Conservation (phyloP, 257 asterid genomes). For the Solanum lycopersicoides region DNA sequence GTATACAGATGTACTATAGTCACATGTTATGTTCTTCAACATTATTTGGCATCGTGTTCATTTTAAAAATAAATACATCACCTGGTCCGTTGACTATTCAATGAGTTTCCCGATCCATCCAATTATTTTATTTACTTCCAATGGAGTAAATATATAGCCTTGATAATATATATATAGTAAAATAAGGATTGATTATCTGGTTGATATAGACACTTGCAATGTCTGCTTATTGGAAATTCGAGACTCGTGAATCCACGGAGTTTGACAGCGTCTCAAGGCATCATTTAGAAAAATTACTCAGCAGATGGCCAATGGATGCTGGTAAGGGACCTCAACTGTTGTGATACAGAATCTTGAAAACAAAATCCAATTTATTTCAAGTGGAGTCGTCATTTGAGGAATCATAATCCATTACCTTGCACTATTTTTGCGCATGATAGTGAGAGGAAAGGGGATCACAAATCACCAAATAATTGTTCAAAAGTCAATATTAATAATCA, state of each 20-base stretch:
- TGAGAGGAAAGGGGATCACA: neutral
- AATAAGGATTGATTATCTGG: neutral
- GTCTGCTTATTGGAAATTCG: neutral
- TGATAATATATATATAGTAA: neutral
- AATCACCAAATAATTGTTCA: neutral
- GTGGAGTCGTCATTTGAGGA: neutral
- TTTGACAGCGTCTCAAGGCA: neutral
- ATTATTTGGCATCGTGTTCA: neutral
- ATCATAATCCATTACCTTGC: neutral
- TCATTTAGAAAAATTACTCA: neutral
- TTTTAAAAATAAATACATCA: constrained; percentile 1
- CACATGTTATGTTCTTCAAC: constrained; percentile 39
- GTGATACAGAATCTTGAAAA: neutral
- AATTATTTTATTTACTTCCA: neutral
- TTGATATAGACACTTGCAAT: constrained; percentile 5
- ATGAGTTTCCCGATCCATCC: neutral
- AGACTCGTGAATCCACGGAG: neutral
- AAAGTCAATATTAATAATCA: neutral
- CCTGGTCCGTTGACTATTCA: constrained; percentile 26
- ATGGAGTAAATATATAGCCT: neutral
- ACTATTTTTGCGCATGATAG: neutral
- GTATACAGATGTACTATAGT: constrained; percentile 13
- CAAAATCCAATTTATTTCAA: neutral
- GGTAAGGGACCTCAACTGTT: neutral
- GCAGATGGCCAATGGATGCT: neutral